Percentiles rank a stretch among this genome's conserved stretches.
Evolutionary conservation across 2,329 filamentous ascomycete genomes (phyloP).

Genomic region (Paraphaeosphaeria minitans): DNA sequence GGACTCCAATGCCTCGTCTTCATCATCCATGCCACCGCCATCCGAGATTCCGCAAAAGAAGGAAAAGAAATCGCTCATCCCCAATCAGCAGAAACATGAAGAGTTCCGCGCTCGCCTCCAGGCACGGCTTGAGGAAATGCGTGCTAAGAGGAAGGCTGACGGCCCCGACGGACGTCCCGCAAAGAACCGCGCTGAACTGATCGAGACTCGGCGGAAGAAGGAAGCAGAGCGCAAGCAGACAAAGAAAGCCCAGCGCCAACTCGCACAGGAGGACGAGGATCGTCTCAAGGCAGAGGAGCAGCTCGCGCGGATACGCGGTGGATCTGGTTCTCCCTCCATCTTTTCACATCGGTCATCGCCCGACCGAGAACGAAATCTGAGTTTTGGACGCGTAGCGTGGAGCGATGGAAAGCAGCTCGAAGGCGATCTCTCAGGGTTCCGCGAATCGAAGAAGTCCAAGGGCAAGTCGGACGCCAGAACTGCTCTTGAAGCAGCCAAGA

Average conservation of each 20-base stretch:
- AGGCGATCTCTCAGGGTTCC: conserved; percentile 65
- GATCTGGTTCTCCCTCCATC: conserved; percentile 62
- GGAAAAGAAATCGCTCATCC: conserved; percentile 38
- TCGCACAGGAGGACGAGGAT: conserved; percentile 81
- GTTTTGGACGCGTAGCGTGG: conserved; percentile 91
- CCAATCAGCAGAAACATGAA: conserved; percentile 63
- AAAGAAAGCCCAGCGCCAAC: conserved; percentile 81
- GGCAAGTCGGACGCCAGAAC: conserved; percentile 85
- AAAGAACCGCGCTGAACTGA: conserved; percentile 85
- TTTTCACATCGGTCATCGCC: conserved; percentile 52
- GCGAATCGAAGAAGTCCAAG: conserved; percentile 75
- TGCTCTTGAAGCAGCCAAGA: conserved; percentile 82
- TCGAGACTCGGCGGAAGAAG: conserved; percentile 86
- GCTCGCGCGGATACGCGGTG: conserved; percentile 62
- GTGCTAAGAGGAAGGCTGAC: conserved; percentile 85
- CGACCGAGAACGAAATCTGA: conserved; percentile 70
- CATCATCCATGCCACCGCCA: conserved; percentile 52
- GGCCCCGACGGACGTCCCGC: conserved; percentile 80
- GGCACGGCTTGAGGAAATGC: conserved; percentile 82
- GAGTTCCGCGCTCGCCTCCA: conserved; percentile 78
- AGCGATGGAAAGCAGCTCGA: conserved; percentile 82
- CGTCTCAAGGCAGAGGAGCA: conserved; percentile 61
- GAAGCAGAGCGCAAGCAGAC: conserved; percentile 84
- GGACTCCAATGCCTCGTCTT: conserved; percentile 52
- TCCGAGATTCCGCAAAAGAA: conserved; percentile 29